phyloP scores from a whole-genome alignment of 805 yeast genomes.

The Dipodascopsis uninucleata region DNA sequence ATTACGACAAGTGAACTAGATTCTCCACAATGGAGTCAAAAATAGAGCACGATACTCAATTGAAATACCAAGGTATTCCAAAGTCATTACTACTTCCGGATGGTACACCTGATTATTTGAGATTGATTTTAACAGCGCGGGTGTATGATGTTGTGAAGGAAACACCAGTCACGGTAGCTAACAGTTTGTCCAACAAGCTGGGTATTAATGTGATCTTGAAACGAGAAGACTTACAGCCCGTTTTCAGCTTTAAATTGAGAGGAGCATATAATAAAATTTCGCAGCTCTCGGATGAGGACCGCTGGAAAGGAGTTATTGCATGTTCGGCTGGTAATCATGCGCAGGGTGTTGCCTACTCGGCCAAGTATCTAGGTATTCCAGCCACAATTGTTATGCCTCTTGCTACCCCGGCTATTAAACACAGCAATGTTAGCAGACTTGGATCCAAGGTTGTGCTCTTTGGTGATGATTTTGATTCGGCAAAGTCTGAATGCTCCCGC shows the following conservation, averaged over 20 bases:
- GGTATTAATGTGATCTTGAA: conserved; percentile 75
- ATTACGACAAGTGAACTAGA: too few relatives aligned
- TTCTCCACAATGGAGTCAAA: too few relatives aligned
- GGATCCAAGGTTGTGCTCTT: conserved; percentile 91
- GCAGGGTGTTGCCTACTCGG: conserved; percentile 95
- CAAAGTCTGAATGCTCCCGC: conserved; percentile 83
- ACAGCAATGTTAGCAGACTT: conserved; percentile 80
- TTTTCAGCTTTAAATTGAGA: conserved; percentile 90
- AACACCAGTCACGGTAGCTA: conserved; percentile 76
- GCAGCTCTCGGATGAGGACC: conserved; percentile 56
- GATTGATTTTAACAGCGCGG: conserved; percentile 82
- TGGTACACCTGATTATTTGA: conserved; percentile 88
- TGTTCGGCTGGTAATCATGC: conserved; percentile 99
- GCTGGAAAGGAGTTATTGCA: conserved; percentile 86
- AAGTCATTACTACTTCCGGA: conserved; percentile 28
- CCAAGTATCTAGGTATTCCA: conserved; percentile 77
- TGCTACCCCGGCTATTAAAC: conserved; percentile 93
- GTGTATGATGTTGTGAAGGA: conserved; percentile 94
- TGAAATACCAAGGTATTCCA: conserved; percentile 16
- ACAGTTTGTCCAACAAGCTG: conserved; percentile 66
- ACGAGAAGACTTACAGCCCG: conserved; percentile 91
- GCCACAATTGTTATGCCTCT: conserved; percentile 98
- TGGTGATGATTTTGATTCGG: conserved; percentile 95
- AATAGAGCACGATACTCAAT: too few relatives aligned
- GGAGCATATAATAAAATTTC: conserved; percentile 99